Conservation (phyloP, 2,329 filamentous ascomycete species). For the Trichoderma endophyticum region DNA sequence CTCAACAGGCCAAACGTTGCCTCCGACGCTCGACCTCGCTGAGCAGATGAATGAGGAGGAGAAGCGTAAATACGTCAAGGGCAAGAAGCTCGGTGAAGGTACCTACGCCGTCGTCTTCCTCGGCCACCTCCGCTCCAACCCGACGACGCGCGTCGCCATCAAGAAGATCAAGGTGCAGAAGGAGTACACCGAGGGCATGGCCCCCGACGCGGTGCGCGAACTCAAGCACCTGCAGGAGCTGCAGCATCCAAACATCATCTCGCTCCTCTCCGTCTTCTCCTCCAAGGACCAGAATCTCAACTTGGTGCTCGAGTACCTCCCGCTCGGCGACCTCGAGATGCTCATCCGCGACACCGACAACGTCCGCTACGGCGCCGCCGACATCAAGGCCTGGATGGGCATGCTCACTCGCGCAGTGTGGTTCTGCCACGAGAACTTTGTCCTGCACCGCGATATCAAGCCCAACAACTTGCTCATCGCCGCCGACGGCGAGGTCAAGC, state of each 20-base stretch:
- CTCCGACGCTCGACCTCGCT: conserved; percentile 56
- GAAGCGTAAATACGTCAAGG: conserved; percentile 87
- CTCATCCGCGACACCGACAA: conserved; percentile 79
- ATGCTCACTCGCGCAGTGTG: conserved; percentile 92
- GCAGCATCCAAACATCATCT: conserved; percentile 92
- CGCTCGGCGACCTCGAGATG: conserved; percentile 91
- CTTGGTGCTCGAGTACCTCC: conserved; percentile 89
- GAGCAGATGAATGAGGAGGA: conserved; percentile 80
- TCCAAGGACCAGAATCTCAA: conserved; percentile 97
- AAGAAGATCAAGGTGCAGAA: conserved; percentile 89
- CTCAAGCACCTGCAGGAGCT: conserved; percentile 94
- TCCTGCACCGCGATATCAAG: conserved; percentile 97
- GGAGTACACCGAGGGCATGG: conserved; percentile 86
- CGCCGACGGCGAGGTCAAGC: conserved; percentile 86
- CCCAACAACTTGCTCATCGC: conserved; percentile 97
- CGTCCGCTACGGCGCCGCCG: conserved; percentile 78
- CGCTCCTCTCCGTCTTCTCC: conserved; percentile 86
- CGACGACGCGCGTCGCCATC: conserved; percentile 76
- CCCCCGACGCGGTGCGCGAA: conserved; percentile 92
- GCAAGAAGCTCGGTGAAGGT: conserved; percentile 91
- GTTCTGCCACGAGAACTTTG: conserved; percentile 94
- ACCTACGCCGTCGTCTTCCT: conserved; percentile 96
- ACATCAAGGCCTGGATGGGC: conserved; percentile 98
- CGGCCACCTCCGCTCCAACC: conserved; percentile 72
- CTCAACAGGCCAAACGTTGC: conserved; percentile 28